These are phyloP conservation scores for Mesostigma viride DNA, from an alignment of 139 green algal genomes.

Conservation along the genomic window DNA sequence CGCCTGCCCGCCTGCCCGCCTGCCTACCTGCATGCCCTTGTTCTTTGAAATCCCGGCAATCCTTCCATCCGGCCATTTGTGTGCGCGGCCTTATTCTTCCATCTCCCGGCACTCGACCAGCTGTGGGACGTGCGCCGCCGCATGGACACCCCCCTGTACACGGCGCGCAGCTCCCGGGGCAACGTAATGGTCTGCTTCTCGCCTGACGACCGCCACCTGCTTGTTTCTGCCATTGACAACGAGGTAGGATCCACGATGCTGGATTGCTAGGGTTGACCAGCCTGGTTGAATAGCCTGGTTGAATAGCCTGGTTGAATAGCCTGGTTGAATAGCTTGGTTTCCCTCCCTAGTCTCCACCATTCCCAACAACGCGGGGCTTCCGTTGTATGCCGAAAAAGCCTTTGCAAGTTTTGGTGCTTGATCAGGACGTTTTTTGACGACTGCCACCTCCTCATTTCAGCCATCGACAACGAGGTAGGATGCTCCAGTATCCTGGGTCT, in stretches of 20 bases:
- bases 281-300: background rate
- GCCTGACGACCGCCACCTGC: slow-evolving; percentile 28
- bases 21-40: no score
- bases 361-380: background rate
- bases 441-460: no score
- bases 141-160: slow-evolving; percentile 21
- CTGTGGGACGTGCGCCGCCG: slow-evolving; percentile 18
- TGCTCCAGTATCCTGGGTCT: no score
- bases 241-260: background rate
- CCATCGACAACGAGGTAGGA: no score
- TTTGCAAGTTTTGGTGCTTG: no score
- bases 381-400: no score
- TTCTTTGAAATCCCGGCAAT: no score
- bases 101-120: no score
- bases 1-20: no score
- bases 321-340: background rate
- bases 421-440: no score
- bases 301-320: background rate
- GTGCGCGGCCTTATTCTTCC: no score
- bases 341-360: background rate
- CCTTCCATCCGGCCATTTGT: no score
- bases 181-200: slow-evolving; percentile 37
- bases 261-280: background rate
- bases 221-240: slow-evolving; percentile 28
- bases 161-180: slow-evolving; percentile 7